Evolutionary conservation across 495 filamentous ascomycete genomes (phyloP).

Genomic region (Neurospora sp.): DNA sequence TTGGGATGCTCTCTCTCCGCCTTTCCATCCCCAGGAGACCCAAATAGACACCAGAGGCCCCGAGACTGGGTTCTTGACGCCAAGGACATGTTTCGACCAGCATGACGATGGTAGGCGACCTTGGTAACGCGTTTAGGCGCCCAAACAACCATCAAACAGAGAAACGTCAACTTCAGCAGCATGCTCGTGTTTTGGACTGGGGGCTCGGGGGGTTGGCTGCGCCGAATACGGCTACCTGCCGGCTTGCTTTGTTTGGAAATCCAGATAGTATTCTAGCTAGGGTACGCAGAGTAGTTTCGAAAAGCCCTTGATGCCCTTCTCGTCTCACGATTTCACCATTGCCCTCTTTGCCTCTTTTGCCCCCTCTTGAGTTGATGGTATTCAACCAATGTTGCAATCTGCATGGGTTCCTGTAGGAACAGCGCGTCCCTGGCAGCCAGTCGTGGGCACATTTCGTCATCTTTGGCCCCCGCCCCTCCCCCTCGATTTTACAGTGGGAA

Average conservation of each 20-base stretch:
- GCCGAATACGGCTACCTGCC: not conserved
- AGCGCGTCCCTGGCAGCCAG: not conserved
- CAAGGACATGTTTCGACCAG: slow-evolving; percentile 23
- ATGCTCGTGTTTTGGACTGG: not conserved
- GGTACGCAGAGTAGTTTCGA: not conserved
- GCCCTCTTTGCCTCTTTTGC: not conserved
- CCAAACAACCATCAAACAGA: slow-evolving; percentile 41
- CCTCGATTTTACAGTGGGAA: not conserved
- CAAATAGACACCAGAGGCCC: not conserved
- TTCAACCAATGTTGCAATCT: not conserved
- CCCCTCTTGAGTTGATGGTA: not conserved
- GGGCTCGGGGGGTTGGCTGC: not conserved
- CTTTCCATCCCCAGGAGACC: not conserved
- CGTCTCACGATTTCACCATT: not conserved
- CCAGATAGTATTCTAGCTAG: not conserved
- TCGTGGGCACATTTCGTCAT: not conserved
- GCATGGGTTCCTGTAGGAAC: not conserved
- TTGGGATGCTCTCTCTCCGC: not conserved
- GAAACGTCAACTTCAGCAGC: slow-evolving; percentile 4
- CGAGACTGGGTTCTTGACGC: slow-evolving; percentile 13
- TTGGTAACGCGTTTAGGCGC: slow-evolving; percentile 19
- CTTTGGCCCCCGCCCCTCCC: not conserved
- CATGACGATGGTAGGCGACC: slow-evolving; percentile 19
- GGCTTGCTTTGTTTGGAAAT: not conserved
- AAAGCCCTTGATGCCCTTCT: not conserved